phyloP scores from a whole-genome alignment of 2,329 filamentous ascomycete species.

The Talaromyces islandicus region DNA sequence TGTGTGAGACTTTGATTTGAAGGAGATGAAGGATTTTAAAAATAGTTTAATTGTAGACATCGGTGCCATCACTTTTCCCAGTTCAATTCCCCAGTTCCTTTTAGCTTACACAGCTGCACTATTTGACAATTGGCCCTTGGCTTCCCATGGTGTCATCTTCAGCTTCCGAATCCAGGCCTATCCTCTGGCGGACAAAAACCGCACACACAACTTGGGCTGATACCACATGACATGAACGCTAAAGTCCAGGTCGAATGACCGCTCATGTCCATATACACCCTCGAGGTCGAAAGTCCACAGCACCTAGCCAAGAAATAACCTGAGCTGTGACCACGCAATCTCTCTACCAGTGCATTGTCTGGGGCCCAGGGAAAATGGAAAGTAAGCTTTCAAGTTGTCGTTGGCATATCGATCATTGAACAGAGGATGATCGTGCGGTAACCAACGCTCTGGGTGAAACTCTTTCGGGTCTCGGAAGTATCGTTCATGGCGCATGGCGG shows the following conservation, averaged over 20 bases:
- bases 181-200: neutral
- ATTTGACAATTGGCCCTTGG: neutral
- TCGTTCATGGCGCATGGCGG: neutral
- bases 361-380: conserved; percentile 1
- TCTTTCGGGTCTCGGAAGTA: neutral
- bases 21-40: neutral
- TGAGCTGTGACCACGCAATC: neutral
- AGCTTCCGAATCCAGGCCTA: neutral
- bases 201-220: neutral
- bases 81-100: too few species aligned
- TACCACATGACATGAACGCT: neutral
- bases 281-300: neutral
- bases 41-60: neutral
- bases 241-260: neutral
- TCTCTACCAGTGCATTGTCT: neutral
- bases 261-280: neutral
- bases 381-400: neutral
- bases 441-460: conserved; percentile 1
- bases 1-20: neutral
- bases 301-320: neutral
- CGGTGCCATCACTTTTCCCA: too few species aligned
- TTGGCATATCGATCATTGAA: neutral
- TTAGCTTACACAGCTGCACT: neutral
- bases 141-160: too few species aligned
- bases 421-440: neutral